A percentile compares a stretch with the other conserved stretches of the same genome.
Evolutionary conservation across 164 flowering plant genomes (phyloP).

Genomic region (Brasenia schreberi): DNA sequence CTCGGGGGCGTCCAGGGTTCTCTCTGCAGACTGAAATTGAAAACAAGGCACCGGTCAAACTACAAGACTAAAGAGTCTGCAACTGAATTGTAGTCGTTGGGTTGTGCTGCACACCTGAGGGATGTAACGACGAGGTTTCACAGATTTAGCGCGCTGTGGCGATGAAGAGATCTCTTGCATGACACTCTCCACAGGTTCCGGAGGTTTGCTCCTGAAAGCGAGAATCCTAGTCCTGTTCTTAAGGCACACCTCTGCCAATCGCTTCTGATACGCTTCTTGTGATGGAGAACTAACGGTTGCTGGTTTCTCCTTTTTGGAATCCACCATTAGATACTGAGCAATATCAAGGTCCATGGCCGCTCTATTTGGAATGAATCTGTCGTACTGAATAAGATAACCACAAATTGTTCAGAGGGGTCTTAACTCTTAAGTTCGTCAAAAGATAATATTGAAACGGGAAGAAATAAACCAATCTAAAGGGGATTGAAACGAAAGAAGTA

Average conservation of each 20-base stretch:
- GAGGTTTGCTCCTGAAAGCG: constrained; percentile 16
- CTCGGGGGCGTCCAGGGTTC: constrained; percentile 16
- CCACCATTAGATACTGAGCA: constrained; percentile 1
- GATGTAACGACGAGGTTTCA: constrained; percentile 5
- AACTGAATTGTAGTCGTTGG: not conserved
- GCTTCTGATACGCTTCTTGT: constrained; percentile 11
- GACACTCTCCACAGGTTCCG: constrained; percentile 2
- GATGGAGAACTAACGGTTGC: not conserved
- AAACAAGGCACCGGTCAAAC: not conserved
- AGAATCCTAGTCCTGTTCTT: constrained; percentile 13
- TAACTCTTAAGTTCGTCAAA: no score
- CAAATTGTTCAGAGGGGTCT: no score
- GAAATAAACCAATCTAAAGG: no score
- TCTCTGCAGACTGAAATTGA: constrained; percentile 5
- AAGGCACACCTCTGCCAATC: constrained; percentile 8
- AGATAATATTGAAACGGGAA: no score
- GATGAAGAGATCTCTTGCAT: constrained; percentile 1
- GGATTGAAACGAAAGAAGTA: no score
- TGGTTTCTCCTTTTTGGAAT: constrained; percentile 1
- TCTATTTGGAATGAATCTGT: constrained; percentile 1
- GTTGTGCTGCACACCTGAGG: constrained; percentile 5
- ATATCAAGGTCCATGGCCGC: constrained; percentile 2
- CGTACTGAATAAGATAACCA: not conserved
- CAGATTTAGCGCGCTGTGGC: constrained; percentile 1
- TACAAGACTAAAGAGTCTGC: not conserved